These are phyloP conservation scores for Mycena capillaripes DNA, from an alignment of 768 basidiomycete genomes.

Conservation along the genomic window DNA sequence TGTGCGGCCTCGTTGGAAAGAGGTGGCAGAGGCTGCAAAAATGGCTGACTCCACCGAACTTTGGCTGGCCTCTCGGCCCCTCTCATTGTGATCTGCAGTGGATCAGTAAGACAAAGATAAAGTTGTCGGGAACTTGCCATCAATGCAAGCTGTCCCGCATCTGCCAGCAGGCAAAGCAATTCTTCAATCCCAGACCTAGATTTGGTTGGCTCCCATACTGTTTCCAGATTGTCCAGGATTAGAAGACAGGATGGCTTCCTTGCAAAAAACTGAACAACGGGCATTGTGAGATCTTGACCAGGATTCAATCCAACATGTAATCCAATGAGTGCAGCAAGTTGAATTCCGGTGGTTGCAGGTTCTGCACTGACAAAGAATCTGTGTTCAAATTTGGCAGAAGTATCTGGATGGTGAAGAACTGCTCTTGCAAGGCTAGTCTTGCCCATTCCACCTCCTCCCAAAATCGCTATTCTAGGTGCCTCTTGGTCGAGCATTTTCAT, in stretches of 20 bases:
- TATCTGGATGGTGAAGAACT: not conserved
- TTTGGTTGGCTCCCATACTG: not conserved
- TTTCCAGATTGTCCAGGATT: not conserved
- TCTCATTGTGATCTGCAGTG: not conserved
- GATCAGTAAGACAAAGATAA: not conserved
- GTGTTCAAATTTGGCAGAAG: not conserved
- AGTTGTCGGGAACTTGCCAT: not conserved
- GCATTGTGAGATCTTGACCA: not conserved
- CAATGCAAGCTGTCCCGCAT: not conserved
- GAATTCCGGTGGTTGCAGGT: not conserved
- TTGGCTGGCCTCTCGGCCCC: not conserved
- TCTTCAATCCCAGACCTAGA: not conserved
- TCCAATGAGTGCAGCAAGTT: not conserved
- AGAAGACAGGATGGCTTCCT: not conserved
- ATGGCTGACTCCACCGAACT: not conserved
- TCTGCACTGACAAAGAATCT: not conserved
- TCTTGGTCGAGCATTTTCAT: not conserved
- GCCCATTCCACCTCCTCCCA: no score
- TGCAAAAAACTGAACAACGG: not conserved
- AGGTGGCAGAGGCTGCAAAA: not conserved
- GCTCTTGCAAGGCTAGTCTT: not conserved
- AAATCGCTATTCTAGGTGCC: not conserved
- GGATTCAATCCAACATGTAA: not conserved
- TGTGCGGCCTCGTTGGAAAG: not conserved
- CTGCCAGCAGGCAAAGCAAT: not conserved